Percentiles rank a stretch among this genome's conserved stretches.
Conservation (phyloP, 140 eudicot species). For the Erigeron philadelphicus region DNA sequence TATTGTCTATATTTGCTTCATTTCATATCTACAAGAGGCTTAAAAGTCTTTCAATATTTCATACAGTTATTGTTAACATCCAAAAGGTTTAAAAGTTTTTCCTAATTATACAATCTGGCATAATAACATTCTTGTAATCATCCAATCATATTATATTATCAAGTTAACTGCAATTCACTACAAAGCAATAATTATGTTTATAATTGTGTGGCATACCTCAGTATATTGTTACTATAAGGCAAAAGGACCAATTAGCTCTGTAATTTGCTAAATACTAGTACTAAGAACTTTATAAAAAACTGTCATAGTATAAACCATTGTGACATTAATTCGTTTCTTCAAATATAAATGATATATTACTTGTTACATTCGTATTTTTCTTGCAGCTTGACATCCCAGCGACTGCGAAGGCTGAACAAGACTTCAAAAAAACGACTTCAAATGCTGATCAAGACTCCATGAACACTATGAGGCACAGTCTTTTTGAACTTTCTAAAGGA, state of each 20-base stretch:
- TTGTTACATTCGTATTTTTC: not conserved
- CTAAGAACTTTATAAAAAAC: too few species aligned
- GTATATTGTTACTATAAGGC: not conserved
- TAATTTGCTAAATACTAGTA: too few species aligned
- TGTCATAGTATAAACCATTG: too few species aligned
- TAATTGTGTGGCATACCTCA: too few species aligned
- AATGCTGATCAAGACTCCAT: constrained; percentile 19
- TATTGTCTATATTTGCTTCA: not conserved
- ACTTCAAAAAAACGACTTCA: constrained; percentile 7
- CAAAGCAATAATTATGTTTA: too few species aligned
- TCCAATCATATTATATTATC: too few species aligned
- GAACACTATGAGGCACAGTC: constrained; percentile 25
- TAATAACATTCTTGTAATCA: too few species aligned
- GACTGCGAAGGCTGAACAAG: constrained; percentile 15
- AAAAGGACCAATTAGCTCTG: not conserved
- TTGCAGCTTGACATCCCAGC: constrained; percentile 26
- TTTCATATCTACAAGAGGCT: not conserved
- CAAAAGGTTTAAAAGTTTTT: not conserved
- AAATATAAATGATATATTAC: not conserved
- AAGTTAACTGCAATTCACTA: too few species aligned
- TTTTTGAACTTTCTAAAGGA: constrained; percentile 6
- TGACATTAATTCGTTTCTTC: too few species aligned
- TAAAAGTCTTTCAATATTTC: not conserved
- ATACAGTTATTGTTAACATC: too few species aligned
- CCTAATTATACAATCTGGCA: too few species aligned